Evolutionary conservation across 257 asterid genomes (phyloP), one percentile per base, ranked within the genome.

Genomic region (Rubia yunnanensis): DNA sequence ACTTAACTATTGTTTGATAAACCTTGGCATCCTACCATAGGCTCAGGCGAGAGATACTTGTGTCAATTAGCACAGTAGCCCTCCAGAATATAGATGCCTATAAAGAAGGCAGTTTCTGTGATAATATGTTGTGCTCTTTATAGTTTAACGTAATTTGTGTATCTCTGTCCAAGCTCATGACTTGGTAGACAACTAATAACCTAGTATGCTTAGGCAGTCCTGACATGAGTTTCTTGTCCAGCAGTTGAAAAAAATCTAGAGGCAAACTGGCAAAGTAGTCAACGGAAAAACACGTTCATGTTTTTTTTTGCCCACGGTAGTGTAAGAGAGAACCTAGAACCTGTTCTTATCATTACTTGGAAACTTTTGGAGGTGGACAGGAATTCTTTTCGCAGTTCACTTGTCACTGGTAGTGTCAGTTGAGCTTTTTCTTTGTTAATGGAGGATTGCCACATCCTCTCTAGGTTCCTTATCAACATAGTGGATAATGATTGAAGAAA

Each of bases 381-480:
- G 76, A 53, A 68, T 76, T 61, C 62, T 75, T 55, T 68, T 24
- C 2, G 61, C 65, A 60, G 56, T 64, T 72, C 67, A 76, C 79
- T 67, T 74, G 72, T 27, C 66, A 30, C 52, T 44, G 52, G 52
- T 15, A 44, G 5, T 44, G 52, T 44, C 14, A 44, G 20, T 44
- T 44, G 17, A 14, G 17, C 20, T 14, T 44, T 14, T 44, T 44
- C 52, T 44, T 44, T 44, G 52, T 5, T 44, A 44, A 44, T 44
- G 52, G 52, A 44, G 52, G 52, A 63, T 70, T 52, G 44, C 63
- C 56, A 11, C 35, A 50, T 71, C 70, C 41, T 65, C 39, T 69
- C 31, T 27, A 63, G 72, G 68, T 70, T 74, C 77, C 79, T 74
- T 71, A 71, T 71, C 77, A 55, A 70, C 59, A 66, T 35, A 63